Evolutionary conservation across 345 rosid genomes (phyloP), one percentile per base, ranked within the genome.

Genomic region (Passiflora organensis): DNA sequence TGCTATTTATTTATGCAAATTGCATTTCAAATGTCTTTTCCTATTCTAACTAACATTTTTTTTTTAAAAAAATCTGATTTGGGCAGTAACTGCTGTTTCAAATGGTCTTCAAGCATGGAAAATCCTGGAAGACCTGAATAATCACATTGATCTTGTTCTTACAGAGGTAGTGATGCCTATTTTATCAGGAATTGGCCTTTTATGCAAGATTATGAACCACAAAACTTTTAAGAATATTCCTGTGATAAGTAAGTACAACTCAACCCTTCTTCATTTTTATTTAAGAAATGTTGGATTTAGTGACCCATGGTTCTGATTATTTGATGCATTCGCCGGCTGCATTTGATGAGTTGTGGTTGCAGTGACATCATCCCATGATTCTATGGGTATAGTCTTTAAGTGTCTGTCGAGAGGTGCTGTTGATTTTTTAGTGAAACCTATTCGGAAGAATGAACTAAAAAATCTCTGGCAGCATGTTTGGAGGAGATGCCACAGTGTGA

Each of bases 381-480:
- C 89, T 21, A 80, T 87, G 86, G 76, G 72, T 75, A 64, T 87
- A 69, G 95, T 87, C 55, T 87, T 84, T 66, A 76, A 82, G 72
- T 84, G 91, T 76, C 78, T 87, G 71, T 87, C 95, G 46, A 82
- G 77, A 67, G 95, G 89, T 53, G 91, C 95, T 12, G 95, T 80
- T 72, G 95, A 87, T 69, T 84, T 84, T 71, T 72, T 87, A 59
- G 88, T 80, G 59, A 84, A 87, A 72, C 95, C 95, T 22, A 76
- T 87, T 67, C 78, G 95, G 70, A 87, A 84, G 79, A 87, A 87
- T 58, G 95, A 84, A 71, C 78, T 87, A 48, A 82, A 82, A 74
- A 87, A 82, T 66, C 84, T 84, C 6, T 87, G 91, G 89, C 91
- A 87, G 76, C 91, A 84, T 68, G 79, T 84, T 74, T 87, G 95